Evolutionary conservation across 495 filamentous ascomycete genomes (phyloP).

Genomic region (Aspergillus conjunctus): DNA sequence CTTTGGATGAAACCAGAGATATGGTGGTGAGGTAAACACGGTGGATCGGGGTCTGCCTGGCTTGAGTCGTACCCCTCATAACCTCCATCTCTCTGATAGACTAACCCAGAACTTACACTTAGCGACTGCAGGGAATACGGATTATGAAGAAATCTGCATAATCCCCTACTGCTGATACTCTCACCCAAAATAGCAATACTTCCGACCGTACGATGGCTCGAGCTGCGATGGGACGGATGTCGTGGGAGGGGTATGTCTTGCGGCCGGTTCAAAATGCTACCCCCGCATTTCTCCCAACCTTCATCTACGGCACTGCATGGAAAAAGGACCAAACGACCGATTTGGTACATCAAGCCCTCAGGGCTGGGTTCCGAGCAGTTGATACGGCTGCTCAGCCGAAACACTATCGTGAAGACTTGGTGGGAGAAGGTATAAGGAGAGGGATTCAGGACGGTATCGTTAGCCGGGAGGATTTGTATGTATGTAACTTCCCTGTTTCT

Average conservation of each 20-base stretch:
- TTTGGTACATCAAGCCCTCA: conserved; percentile 69
- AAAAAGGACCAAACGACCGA: conserved; percentile 71
- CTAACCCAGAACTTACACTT: background rate
- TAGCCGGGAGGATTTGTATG: conserved; percentile 62
- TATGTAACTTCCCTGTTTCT: conserved; percentile 34
- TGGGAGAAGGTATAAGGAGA: conserved; percentile 62
- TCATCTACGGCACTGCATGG: conserved; percentile 89
- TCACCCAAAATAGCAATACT: background rate
- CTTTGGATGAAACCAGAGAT: too few species aligned
- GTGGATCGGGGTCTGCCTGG: background rate
- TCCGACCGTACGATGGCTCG: conserved; percentile 28
- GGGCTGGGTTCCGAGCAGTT: conserved; percentile 70
- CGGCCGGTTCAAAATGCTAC: conserved; percentile 33
- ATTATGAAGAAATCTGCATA: background rate
- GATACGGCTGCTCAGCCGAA: conserved; percentile 80
- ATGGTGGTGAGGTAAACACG: too few species aligned
- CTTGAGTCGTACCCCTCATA: background rate
- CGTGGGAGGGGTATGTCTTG: conserved; percentile 40
- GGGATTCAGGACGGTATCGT: conserved; percentile 60
- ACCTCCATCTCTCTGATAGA: background rate
- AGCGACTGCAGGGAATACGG: too few species aligned
- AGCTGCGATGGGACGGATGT: conserved; percentile 30
- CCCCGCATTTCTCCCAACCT: conserved; percentile 47
- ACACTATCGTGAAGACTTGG: conserved; percentile 76
- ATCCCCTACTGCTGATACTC: background rate